These are phyloP conservation scores for Bruguiera parviflora DNA, from an alignment of 345 rosid genomes.

Conservation along the genomic window DNA sequence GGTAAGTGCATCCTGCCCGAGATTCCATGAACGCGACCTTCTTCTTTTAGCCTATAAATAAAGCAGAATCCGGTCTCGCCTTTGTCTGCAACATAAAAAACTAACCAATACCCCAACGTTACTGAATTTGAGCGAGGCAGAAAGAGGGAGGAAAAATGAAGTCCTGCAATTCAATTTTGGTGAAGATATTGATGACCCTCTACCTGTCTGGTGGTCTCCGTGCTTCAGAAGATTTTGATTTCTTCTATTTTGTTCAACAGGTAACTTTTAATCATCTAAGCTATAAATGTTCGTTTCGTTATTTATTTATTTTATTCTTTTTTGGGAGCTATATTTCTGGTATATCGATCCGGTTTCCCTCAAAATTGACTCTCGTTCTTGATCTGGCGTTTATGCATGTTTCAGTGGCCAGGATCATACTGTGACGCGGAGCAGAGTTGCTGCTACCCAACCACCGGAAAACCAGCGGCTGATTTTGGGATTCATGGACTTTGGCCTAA, in stretches of 20 bases:
- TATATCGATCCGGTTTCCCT: not conserved
- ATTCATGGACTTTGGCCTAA: conserved; percentile 99
- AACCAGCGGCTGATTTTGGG: conserved; percentile 85
- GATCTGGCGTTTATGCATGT: not conserved
- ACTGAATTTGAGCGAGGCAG: too few relatives aligned
- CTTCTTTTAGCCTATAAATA: conserved; percentile 20
- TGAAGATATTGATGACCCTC: conserved; percentile 35
- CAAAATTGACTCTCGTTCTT: not conserved
- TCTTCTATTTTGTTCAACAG: conserved; percentile 96
- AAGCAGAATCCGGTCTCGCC: not conserved
- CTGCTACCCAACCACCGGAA: conserved; percentile 82
- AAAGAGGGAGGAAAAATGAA: conserved; percentile 27
- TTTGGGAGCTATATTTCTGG: not conserved
- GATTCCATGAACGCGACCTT: conserved; percentile 11
- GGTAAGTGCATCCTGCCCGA: conserved; percentile 9
- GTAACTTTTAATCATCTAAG: conserved; percentile 22
- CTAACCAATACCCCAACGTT: too few relatives aligned
- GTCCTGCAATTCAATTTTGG: conserved; percentile 15
- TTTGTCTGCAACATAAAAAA: too few relatives aligned
- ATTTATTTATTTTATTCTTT: not conserved
- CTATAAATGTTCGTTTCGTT: not conserved
- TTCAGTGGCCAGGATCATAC: conserved; percentile 94
- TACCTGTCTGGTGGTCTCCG: conserved; percentile 31
- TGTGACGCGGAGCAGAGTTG: conserved; percentile 68
- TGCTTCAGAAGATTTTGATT: conserved; percentile 71